phyloP scores from a whole-genome alignment of 176 grass and related monocot genomes.

The Oryza brachyantha region DNA sequence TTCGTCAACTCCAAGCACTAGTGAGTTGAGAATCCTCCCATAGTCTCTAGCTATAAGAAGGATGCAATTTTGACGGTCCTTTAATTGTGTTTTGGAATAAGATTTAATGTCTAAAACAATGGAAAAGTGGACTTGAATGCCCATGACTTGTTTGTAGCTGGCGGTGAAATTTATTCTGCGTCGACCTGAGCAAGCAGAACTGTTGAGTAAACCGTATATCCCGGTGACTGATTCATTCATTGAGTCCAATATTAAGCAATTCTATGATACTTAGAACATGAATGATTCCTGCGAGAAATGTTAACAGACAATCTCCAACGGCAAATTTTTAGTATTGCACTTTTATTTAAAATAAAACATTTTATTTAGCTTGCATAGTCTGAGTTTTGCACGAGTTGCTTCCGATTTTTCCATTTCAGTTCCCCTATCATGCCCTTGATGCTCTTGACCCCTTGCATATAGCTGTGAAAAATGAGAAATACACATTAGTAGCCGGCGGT shows the following conservation, averaged over 20 bases:
- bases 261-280: background rate
- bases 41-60: slow-evolving; percentile 2
- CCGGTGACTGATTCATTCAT: slow-evolving; percentile 5
- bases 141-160: slow-evolving; percentile 21
- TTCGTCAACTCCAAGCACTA: slow-evolving; percentile 65
- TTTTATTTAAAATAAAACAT: too few relatives aligned
- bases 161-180: background rate
- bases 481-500: too few relatives aligned
- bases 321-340: too few relatives aligned
- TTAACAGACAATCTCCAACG: too few relatives aligned
- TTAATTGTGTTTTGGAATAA: slow-evolving; percentile 29
- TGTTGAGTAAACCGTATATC: background rate
- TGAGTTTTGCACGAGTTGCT: too few relatives aligned
- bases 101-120: background rate
- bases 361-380: too few relatives aligned
- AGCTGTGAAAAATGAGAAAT: too few relatives aligned
- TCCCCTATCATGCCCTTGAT: too few relatives aligned
- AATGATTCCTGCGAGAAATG: background rate
- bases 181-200: background rate
- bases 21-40: background rate
- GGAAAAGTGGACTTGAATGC: background rate
- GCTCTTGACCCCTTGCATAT: too few relatives aligned
- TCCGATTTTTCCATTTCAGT: too few relatives aligned
- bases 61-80: slow-evolving; percentile 50
- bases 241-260: background rate